phyloP scores from a whole-genome alignment of 441 rosid genomes.

The Aquilaria agallochum region DNA sequence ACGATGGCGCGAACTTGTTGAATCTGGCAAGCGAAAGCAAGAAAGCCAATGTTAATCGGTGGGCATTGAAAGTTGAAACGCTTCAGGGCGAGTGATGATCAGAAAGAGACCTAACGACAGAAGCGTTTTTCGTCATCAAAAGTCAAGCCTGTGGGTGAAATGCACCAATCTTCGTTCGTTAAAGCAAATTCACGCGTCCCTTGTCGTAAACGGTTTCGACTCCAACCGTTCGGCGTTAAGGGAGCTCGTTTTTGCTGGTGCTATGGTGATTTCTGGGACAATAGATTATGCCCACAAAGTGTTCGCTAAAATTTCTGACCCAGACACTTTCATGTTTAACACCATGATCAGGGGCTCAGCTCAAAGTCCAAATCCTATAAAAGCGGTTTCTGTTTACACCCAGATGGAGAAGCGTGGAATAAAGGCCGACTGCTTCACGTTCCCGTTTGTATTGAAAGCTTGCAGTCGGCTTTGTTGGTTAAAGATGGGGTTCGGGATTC shows the following conservation, averaged over 20 bases:
- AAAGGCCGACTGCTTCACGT: constrained; percentile 61
- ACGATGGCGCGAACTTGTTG: too few species aligned
- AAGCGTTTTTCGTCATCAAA: background rate
- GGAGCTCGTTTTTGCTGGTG: constrained; percentile 2
- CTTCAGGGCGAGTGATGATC: background rate
- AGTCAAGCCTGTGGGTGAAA: background rate
- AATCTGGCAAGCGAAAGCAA: too few species aligned
- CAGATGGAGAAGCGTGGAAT: constrained; percentile 53
- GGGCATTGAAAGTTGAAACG: too few species aligned
- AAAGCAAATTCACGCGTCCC: background rate
- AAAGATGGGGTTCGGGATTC: constrained; percentile 54
- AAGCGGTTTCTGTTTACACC: constrained; percentile 35
- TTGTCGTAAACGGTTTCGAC: background rate
- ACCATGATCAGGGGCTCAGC: constrained; percentile 68
- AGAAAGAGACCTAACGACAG: background rate
- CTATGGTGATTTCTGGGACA: constrained; percentile 43
- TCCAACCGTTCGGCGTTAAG: background rate
- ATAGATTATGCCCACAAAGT: constrained; percentile 56
- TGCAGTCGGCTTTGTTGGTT: constrained; percentile 58
- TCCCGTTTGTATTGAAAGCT: constrained; percentile 72
- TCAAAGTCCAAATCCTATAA: constrained; percentile 45
- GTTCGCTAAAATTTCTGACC: constrained; percentile 65
- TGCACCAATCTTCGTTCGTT: background rate
- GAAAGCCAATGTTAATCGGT: too few species aligned
- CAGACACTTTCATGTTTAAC: constrained; percentile 64